Base-by-base conservation (phyloP, 208 protist species). In the Naegleria fowleri region DNA sequence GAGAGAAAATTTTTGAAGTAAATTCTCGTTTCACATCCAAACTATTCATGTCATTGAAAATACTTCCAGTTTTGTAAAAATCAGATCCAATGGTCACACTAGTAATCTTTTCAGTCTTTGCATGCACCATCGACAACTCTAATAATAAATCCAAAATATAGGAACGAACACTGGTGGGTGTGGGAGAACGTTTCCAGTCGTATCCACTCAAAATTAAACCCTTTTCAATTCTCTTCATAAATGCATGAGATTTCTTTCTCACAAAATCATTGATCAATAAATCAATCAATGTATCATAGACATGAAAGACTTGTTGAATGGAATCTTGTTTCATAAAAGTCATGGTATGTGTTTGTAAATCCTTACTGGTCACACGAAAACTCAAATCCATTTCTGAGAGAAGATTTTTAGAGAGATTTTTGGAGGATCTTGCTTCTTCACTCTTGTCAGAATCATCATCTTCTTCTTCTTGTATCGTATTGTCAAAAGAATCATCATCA, bases 101-200 rank as follows among this genome's bases (percentile, higher is more conserved):
- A 25, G 85, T 88, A 19, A 88, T 58, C 33, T 39, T 88, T 58
- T 88, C 85, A 48, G 43, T 88, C 13, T 88, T 48, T 38, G 39
- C 51, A 58, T 88, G 85, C 51, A 58, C 29, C 41, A 88, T 15
- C 16, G 85, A 29, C 19, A 88, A 58, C 25, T 88, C 85, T 43
- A 88, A 39, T 11, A 88, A 38, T 39, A 88, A 58, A 48, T 88
- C 85, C 5, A 88, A 58, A 11, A 88, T 39, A 88, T 88, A 88
- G 11, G 39, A 38, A 58, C 85, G 15, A 15, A 88, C 22, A 29
- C 0, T 19, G 3, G 11, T 38, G 6, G 85, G 85, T 22, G 11
- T 13, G 9, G 39, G 5, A 38, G 85, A 48, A 22, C 25, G 6
- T 58, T 11, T 39, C 85, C 85, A 88, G 58, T 88, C 43, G 38